Base-by-base conservation (phyloP, 371 early-diverging fungal genomes). In the Rhizomucor miehei region DNA sequence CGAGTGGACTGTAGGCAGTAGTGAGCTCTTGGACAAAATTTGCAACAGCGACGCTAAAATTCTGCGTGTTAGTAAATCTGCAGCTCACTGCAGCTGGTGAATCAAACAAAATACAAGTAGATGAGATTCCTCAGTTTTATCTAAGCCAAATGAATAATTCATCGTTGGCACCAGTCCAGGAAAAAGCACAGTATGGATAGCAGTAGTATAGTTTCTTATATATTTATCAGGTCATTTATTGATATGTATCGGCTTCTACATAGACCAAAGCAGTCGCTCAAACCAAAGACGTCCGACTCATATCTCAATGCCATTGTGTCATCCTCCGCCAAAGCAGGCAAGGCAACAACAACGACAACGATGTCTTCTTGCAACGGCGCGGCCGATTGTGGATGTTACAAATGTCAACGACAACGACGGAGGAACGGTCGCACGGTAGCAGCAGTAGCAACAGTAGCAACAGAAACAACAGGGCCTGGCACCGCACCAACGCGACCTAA, bases 371-470 rank as follows among this genome's bases (percentile, higher is more conserved):
- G 55, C 19, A 55, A 20, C 10, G 48, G 39, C 9, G 23, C 16
- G 5, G 25, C 47, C 4, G 50, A 62, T 12, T 78, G 78, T 60
- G 34, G 51, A 16, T 78, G 78, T 43, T 78, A 74, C 44, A 72
- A 67, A 45, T 78, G 78, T 29, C 65, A 70, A 59, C 62, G 74
- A 44, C 78, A 73, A 41, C 62, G 69, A 58, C 64, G 78, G 56
- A 54, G 75, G 48, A 65, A 64, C 20, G 20, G 41, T 21, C 66
- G 54, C 17, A 48, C 53, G 5, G 43, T 39, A 17, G 6, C 41
- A 11, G 19, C 12, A 14, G 12, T 8, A 56, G 56, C 19, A 54
- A 44, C 25, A 49, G 40, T 45, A 17, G 13, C 34, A 44, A 34
- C 40, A 17, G n/a, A n/a, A n/a, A n/a, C n/a, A 24, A 29, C 34